Evolutionary conservation across 108 stramenopile genomes (phyloP), one percentile per base, ranked within the genome.

Genomic region (Cyclotella baltica): DNA sequence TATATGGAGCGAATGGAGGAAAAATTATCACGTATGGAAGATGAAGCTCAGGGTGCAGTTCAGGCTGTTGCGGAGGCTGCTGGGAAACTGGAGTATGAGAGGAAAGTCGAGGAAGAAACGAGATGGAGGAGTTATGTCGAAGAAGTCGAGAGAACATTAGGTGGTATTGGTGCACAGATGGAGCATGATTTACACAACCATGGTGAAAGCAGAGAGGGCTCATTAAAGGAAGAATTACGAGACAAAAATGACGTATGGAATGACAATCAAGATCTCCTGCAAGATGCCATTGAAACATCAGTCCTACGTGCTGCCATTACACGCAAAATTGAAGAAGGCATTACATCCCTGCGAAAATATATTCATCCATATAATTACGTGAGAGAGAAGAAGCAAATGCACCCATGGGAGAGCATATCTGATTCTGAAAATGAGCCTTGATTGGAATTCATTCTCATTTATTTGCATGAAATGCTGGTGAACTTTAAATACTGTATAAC

Each of bases 11-110:
- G 31, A 5, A 80, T 80, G 79, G 72, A 80, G 20, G n/a, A 15
- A 9, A 25, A 51, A 27, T 20, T 80, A 50, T 56, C 65, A 19
- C 52, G 57, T 36, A 46, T 73, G 43, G 79, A 80, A 52, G 79
- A 73, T 20, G 72, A 80, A 62, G 79, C 79, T 3, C 18, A 73
- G 0, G 79, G 79, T 25, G 79, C 79, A 29, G 79, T 80, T 18
- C 33, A 53, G 18, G 79, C 79, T 0, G 79, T 80, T 16, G 67
- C 79, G 28, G 67, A 62, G 52, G 79, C 79, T 33, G 67, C 79
- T 29, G 79, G 79, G 23, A 67, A 73, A 35, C 28, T 80, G 19
- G 79, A 80, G 20, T 73, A 68, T n/a, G 72, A 73, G 43, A 67
- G 79, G n/a, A 80, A 80, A 58, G 18, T 51, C 0, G 79, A 80